Evolutionary conservation across 768 basidiomycete genomes (phyloP).

Genomic region (Lentinus tigrinus): DNA sequence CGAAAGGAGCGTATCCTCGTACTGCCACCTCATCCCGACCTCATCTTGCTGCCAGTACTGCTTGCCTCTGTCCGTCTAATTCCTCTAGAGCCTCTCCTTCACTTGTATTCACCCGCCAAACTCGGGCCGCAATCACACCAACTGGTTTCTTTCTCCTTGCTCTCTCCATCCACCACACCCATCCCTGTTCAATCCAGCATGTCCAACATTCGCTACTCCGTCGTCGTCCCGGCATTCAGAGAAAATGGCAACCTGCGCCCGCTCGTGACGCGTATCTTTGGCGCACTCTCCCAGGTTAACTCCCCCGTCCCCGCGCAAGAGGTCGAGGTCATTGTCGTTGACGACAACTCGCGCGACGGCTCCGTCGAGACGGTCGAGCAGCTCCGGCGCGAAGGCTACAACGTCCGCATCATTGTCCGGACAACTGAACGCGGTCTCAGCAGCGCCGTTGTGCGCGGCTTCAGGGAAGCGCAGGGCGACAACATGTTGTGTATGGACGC

Average conservation of each 20-base stretch:
- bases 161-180: background rate
- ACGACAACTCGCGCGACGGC: slow-evolving; percentile 32
- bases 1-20: no score
- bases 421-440: slow-evolving; percentile 30
- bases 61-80: no score
- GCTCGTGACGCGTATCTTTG: slow-evolving; percentile 30
- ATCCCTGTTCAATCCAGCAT: background rate
- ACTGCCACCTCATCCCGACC: no score
- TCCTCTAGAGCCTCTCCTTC: background rate
- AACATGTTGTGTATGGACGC: slow-evolving; percentile 34
- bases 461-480: slow-evolving; percentile 29
- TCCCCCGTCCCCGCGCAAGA: slow-evolving; percentile 26
- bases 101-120: slow-evolving; percentile 4
- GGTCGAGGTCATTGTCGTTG: slow-evolving; percentile 29
- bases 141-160: background rate
- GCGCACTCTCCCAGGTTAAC: slow-evolving; percentile 24
- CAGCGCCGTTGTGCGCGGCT: slow-evolving; percentile 30
- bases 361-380: slow-evolving; percentile 26
- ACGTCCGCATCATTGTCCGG: slow-evolving; percentile 30
- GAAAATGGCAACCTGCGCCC: slow-evolving; percentile 29
- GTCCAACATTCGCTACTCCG: slow-evolving; percentile 23
- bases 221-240: slow-evolving; percentile 29
- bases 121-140: slow-evolving; percentile 2
- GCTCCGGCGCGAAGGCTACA: slow-evolving; percentile 30
- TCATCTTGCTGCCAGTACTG: no score